These are phyloP conservation scores for Pseudotsuga menziesii DNA, from an alignment of 75 land plant genomes.

Conservation along the genomic window DNA sequence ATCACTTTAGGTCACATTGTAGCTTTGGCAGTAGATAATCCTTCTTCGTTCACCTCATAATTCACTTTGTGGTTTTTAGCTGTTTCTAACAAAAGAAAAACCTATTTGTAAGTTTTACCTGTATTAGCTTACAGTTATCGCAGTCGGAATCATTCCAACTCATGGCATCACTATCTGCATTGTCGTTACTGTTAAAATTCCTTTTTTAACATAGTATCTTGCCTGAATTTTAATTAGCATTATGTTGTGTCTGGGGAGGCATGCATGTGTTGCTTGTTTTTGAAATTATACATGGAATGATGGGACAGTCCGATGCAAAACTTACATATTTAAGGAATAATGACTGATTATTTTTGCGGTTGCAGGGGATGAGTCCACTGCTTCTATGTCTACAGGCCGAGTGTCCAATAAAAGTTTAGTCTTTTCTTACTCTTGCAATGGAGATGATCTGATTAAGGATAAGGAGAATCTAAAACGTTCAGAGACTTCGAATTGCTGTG, in stretches of 20 bases:
- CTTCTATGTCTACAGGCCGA: neutral
- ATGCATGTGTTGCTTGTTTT: neutral
- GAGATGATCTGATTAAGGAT: constrained; percentile 1
- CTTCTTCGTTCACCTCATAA: neutral
- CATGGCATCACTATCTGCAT: too few species aligned
- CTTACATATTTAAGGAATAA: neutral
- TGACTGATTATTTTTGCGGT: neutral
- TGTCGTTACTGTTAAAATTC: too few species aligned
- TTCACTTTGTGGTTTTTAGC: neutral
- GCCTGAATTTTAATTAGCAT: neutral
- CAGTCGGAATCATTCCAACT: too few species aligned
- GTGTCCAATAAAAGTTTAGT: neutral
- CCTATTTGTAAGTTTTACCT: neutral
- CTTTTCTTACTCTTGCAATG: neutral
- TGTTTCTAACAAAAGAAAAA: neutral
- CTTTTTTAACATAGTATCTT: neutral
- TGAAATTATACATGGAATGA: neutral
- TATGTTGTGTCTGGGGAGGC: neutral
- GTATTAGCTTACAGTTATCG: neutral
- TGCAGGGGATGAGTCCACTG: neutral
- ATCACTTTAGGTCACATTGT: too few species aligned
- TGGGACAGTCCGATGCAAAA: neutral
- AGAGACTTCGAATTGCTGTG: neutral
- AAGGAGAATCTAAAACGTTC: neutral
- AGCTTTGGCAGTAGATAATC: neutral